phyloP scores from a whole-genome alignment of 169 alveolate genomes.

The Babesia caballi region DNA sequence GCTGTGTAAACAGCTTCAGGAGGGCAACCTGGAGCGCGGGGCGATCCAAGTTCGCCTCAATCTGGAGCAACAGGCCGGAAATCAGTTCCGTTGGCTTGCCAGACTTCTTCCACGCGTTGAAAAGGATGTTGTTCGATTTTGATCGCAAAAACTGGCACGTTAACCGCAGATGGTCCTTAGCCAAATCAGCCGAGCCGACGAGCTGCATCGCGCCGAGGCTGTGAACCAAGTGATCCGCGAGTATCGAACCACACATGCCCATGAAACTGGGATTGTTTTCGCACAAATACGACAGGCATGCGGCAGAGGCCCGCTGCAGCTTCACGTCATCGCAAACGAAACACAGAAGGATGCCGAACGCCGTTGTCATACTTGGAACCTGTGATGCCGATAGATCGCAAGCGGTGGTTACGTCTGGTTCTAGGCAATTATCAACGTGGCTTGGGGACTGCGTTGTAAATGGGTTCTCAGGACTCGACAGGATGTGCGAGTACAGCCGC shows the following conservation, averaged over 20 bases:
- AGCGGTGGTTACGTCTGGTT: not conserved
- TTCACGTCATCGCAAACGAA: conserved; percentile 46
- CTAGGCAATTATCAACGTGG: not conserved
- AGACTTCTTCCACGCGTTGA: conserved; percentile 48
- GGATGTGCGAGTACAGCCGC: conserved; percentile 16
- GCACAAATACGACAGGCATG: conserved; percentile 24
- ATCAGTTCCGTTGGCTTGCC: conserved; percentile 28
- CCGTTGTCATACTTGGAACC: not conserved
- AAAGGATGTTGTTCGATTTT: not conserved
- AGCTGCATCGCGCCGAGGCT: conserved; percentile 48
- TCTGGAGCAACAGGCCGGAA: conserved; percentile 40
- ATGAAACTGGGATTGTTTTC: conserved; percentile 6
- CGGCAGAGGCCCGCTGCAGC: conserved; percentile 21
- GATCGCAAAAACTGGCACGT: conserved; percentile 6
- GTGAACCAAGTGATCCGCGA: conserved; percentile 41
- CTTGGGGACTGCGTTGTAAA: not conserved
- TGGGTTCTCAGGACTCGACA: not conserved
- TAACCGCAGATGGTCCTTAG: conserved; percentile 35
- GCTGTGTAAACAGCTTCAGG: conserved; percentile 16
- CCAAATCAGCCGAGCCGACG: conserved; percentile 55
- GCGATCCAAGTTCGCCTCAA: conserved; percentile 51
- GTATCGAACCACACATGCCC: conserved; percentile 26
- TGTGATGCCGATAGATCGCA: not conserved
- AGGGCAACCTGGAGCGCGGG: conserved; percentile 43
- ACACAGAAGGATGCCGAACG: conserved; percentile 30